Evolutionary conservation across 192 early-diverging fungal species (phyloP).

Genomic region (Coemansia umbellata): DNA sequence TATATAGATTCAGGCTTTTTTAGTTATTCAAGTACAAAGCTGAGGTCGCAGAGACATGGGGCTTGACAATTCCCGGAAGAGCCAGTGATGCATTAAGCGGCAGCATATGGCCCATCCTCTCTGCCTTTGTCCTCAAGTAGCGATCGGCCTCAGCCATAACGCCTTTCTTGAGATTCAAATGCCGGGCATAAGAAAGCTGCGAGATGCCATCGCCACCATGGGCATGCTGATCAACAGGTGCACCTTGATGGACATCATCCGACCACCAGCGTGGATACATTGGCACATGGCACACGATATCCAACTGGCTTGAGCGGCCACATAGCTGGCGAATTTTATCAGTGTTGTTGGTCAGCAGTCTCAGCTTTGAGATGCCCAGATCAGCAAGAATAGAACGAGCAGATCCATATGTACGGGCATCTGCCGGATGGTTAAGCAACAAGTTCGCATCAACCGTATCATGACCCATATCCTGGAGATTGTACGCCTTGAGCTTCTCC

Average conservation of each 20-base stretch:
- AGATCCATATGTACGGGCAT: constrained; percentile 89
- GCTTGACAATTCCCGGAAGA: constrained; percentile 1
- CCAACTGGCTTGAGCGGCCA: constrained; percentile 55
- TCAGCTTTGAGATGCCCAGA: constrained; percentile 65
- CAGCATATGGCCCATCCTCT: constrained; percentile 89
- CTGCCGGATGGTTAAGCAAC: constrained; percentile 83
- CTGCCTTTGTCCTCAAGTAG: constrained; percentile 85
- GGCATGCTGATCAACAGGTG: constrained; percentile 14
- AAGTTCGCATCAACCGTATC: constrained; percentile 93
- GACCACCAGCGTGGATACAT: constrained; percentile 92
- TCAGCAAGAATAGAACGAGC: constrained; percentile 87
- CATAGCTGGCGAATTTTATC: constrained; percentile 86
- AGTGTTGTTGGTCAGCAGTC: constrained; percentile 93
- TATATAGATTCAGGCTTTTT: too few species aligned
- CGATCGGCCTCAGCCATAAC: constrained; percentile 68
- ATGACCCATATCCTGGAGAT: constrained; percentile 92
- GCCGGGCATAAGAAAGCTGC: constrained; percentile 32
- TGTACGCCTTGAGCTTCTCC: constrained; percentile 96
- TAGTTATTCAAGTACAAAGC: neutral
- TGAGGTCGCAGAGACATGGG: constrained; percentile 2
- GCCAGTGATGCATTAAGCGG: constrained; percentile 11
- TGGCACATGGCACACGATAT: constrained; percentile 75
- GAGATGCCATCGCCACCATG: constrained; percentile 13
- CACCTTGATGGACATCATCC: constrained; percentile 18
- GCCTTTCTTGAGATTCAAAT: constrained; percentile 17